phyloP scores from a whole-genome alignment of 495 filamentous ascomycete species.

The Penicillium lagena region DNA sequence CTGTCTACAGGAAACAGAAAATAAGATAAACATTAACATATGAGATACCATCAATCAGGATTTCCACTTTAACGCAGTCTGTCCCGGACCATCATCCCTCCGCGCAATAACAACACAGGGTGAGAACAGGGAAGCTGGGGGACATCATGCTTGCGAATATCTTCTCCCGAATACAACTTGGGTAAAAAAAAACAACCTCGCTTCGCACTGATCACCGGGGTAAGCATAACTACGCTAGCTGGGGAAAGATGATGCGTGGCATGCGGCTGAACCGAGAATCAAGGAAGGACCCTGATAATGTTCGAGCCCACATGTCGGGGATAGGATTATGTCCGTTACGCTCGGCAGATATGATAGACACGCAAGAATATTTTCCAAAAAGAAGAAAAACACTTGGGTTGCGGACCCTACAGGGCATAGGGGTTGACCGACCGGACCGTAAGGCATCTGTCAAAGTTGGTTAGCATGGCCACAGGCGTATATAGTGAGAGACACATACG shows the following conservation, averaged over 20 bases:
- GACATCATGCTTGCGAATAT: no score
- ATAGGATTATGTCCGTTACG: slow-evolving; percentile 18
- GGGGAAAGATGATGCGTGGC: no score
- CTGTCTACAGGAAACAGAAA: no score
- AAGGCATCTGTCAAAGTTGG: slow-evolving; percentile 61
- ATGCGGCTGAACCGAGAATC: neutral
- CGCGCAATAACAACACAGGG: no score
- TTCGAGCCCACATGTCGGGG: slow-evolving; percentile 19
- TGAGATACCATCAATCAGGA: no score
- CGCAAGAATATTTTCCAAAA: slow-evolving; percentile 23
- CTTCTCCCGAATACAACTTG: no score
- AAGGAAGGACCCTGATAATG: slow-evolving; percentile 12
- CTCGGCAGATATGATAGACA: slow-evolving; percentile 20
- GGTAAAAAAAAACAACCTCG: no score
- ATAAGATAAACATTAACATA: no score
- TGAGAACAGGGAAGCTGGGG: no score
- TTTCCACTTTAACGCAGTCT: no score
- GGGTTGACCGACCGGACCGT: slow-evolving; percentile 97
- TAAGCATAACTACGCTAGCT: slow-evolving; percentile 7
- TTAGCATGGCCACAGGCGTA: slow-evolving; percentile 20
- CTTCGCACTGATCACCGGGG: no score
- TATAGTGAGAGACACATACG: slow-evolving; percentile 56
- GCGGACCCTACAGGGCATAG: slow-evolving; percentile 64
- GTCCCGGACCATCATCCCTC: no score
- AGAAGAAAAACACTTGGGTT: slow-evolving; percentile 7